Evolutionary conservation across 345 rosid genomes (phyloP).

Genomic region (Melaleuca alternifolia): DNA sequence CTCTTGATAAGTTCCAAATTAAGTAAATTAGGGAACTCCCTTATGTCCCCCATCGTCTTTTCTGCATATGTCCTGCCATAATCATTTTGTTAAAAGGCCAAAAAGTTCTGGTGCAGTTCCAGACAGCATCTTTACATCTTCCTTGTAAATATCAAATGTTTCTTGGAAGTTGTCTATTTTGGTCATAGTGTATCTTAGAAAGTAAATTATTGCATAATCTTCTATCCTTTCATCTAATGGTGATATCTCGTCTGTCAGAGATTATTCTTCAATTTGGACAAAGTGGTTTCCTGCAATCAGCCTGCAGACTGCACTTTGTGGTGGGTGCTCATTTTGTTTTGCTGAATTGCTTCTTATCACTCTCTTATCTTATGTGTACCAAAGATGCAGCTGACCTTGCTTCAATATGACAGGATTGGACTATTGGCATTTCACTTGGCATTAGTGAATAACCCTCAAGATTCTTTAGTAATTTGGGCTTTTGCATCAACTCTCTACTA

Average conservation of each 20-base stretch:
- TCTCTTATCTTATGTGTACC: not conserved
- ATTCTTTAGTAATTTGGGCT: constrained; percentile 48
- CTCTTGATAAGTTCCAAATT: not conserved
- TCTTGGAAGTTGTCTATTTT: not conserved
- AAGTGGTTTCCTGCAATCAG: constrained; percentile 55
- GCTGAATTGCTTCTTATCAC: not conserved
- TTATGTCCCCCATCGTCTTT: not conserved
- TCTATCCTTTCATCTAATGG: not conserved
- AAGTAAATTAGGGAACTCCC: not conserved
- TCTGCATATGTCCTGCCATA: not conserved
- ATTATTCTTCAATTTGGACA: constrained; percentile 73
- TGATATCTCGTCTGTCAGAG: constrained; percentile 30
- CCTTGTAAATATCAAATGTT: not conserved
- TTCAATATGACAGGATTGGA: constrained; percentile 51
- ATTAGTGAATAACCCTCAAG: constrained; percentile 64
- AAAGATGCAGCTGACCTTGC: not conserved
- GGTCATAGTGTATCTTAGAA: not conserved
- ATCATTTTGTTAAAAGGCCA: not conserved
- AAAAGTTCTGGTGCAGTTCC: not conserved
- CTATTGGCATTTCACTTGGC: constrained; percentile 82
- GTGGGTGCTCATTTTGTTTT: constrained; percentile 22
- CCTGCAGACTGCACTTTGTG: constrained; percentile 65
- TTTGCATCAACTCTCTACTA: constrained; percentile 66
- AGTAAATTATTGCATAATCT: not conserved
- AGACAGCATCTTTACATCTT: not conserved